Evolutionary conservation across 2,329 filamentous ascomycete genomes (phyloP).

Genomic region (Diaporthe citriasiana): DNA sequence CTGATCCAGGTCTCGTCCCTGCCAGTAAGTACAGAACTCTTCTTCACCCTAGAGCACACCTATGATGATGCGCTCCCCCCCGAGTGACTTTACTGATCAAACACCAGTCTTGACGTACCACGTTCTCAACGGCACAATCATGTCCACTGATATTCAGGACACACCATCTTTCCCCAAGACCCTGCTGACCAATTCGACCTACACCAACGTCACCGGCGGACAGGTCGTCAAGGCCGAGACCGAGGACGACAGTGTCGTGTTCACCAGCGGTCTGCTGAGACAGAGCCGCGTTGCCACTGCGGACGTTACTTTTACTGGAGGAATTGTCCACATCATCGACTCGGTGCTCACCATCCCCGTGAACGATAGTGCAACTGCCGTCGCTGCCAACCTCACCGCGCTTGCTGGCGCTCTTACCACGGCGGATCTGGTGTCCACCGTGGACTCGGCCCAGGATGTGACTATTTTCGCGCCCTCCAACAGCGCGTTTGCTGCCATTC

Average conservation of each 20-base stretch:
- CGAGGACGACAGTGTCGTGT: conserved; percentile 58
- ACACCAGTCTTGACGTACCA: conserved; percentile 67
- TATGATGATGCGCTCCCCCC: neutral
- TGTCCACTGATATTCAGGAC: conserved; percentile 47
- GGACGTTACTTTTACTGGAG: conserved; percentile 68
- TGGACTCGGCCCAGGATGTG: conserved; percentile 61
- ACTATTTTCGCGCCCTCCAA: conserved; percentile 77
- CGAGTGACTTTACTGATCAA: neutral
- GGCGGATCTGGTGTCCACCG: conserved; percentile 56
- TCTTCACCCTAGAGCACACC: neutral
- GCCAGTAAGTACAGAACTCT: conserved; percentile 46
- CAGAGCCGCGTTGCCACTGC: conserved; percentile 63
- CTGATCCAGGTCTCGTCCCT: conserved; percentile 47
- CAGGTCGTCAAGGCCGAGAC: conserved; percentile 67
- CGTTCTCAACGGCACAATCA: conserved; percentile 67
- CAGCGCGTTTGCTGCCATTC: conserved; percentile 70
- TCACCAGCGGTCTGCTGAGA: conserved; percentile 66
- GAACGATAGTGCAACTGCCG: conserved; percentile 57
- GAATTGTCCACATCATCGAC: conserved; percentile 68
- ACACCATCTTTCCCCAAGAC: conserved; percentile 55
- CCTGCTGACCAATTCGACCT: conserved; percentile 63
- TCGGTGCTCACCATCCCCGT: conserved; percentile 61
- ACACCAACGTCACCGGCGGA: conserved; percentile 71
- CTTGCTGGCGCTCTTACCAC: conserved; percentile 61
- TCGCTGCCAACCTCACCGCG: conserved; percentile 60